Conservation (phyloP, 2,329 filamentous ascomycete species). For the Beauveria brongniartii region DNA sequence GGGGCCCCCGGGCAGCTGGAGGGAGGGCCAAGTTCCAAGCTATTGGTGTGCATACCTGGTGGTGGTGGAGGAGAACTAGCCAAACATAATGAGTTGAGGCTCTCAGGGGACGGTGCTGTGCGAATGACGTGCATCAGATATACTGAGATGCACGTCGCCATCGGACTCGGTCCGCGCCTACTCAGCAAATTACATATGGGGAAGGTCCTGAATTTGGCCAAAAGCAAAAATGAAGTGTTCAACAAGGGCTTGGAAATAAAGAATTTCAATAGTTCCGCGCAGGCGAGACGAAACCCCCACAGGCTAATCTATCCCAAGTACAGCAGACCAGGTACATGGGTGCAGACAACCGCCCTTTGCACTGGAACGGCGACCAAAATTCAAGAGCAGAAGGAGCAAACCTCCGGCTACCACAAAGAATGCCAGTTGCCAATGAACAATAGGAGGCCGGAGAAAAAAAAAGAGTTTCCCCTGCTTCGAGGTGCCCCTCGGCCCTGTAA, state of each 20-base stretch:
- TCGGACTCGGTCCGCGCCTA: too few relatives aligned
- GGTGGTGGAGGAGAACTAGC: too few relatives aligned
- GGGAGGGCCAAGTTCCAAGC: background rate
- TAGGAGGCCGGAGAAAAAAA: background rate
- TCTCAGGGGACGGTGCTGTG: background rate
- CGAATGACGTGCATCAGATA: constrained; percentile 5
- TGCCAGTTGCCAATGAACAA: too few relatives aligned
- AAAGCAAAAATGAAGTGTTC: too few relatives aligned
- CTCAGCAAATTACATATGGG: too few relatives aligned
- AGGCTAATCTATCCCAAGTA: background rate
- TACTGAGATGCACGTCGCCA: background rate
- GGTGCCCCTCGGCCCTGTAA: background rate
- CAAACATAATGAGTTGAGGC: background rate
- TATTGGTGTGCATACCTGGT: too few relatives aligned
- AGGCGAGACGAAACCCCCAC: too few relatives aligned
- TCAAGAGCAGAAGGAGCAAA: background rate
- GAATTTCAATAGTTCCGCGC: too few relatives aligned
- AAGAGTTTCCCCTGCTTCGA: background rate
- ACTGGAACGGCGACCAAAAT: too few relatives aligned
- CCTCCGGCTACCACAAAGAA: too few relatives aligned
- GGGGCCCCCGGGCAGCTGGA: background rate
- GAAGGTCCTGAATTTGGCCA: too few relatives aligned
- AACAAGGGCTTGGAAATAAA: too few relatives aligned
- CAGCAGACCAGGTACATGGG: background rate
- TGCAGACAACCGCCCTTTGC: background rate